A percentile compares a stretch with the other conserved stretches of the same genome.
phyloP scores from a whole-genome alignment of 2,329 filamentous ascomycete species.

The Colletotrichum godetiae region DNA sequence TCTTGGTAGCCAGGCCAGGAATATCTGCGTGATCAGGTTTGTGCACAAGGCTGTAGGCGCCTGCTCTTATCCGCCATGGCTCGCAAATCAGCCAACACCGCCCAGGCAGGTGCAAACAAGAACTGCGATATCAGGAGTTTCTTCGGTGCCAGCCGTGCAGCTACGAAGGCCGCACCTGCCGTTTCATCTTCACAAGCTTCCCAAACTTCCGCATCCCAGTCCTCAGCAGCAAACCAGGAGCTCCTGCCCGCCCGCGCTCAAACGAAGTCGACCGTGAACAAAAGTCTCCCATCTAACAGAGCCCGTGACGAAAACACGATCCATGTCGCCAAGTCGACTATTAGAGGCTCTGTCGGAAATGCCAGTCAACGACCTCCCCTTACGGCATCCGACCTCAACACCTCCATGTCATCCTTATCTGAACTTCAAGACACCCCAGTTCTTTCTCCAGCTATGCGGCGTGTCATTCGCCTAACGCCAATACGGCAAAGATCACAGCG shows the following conservation, averaged over 20 bases:
- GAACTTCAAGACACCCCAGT: conserved; percentile 3
- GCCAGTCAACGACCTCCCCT: not conserved
- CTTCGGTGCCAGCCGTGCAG: conserved; percentile 5
- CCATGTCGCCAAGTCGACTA: not conserved
- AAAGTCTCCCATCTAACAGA: not conserved
- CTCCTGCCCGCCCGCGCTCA: not conserved
- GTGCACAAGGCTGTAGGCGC: not conserved
- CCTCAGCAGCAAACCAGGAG: not conserved
- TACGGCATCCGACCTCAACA: not conserved
- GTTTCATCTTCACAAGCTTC: conserved; percentile 1
- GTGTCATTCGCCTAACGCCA: conserved; percentile 1
- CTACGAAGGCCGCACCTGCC: not conserved
- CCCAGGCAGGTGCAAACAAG: conserved; percentile 9
- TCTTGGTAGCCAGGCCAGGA: not conserved
- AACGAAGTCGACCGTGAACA: conserved; percentile 3
- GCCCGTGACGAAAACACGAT: not conserved
- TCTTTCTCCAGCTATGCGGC: not conserved
- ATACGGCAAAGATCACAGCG: not conserved
- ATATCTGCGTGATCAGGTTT: not conserved
- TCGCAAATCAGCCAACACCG: conserved; percentile 17
- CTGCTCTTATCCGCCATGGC: conserved; percentile 12
- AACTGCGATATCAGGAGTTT: conserved; percentile 31
- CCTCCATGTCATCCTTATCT: conserved; percentile 25
- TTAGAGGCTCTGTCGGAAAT: too few relatives aligned
- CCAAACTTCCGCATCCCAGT: not conserved